Evolutionary conservation across 371 early-diverging fungal species (phyloP), one percentile per base, ranked within the genome.

Genomic region (Haplosporangium sp.): DNA sequence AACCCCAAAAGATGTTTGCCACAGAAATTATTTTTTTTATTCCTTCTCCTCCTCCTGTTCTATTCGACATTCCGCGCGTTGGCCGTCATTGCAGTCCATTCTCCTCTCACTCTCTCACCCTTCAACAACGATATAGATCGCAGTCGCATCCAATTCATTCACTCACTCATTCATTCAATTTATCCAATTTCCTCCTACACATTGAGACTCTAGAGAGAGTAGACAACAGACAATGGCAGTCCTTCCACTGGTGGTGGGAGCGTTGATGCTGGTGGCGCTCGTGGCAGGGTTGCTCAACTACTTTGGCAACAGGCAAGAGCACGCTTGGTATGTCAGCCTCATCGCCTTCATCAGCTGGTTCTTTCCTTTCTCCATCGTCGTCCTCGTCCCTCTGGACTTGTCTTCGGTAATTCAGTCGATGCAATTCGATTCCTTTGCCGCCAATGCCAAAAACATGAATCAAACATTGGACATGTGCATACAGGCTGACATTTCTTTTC

Each of bases 351-450:
- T 89, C 59, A 89, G 94, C 40, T 97, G 95, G 95, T 92, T 92
- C 72, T 90, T 95, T 61, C 95, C 97, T 16, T 94, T 97, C 81
- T 90, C 94, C 75, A 94, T 96, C 66, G 88, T 96, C 14, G 84
- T 95, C 56, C 87, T 98, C 20, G 83, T 98, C 37, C 96, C 97
- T 9, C 84, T 98, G 23, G 98, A 96, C 81, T 85, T 97, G 53
- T 88, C 94, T 21, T 96, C 97, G 67, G 96, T 95, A 89, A 83
- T 85, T 82, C 29, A 29, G 29, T 29, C 29, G 29, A 29, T 29
- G 29, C 29, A 29, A 29, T 29, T 29, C 29, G 29, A 29, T 29
- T 29, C 29, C 4, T 29, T 29, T 4, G 29, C 29, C 29, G 29
- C 29, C 29, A 59, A 37, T 13, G 2, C 47, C 46, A 47, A 59